Evolutionary conservation across 2,329 filamentous ascomycete species (phyloP), one percentile per base, ranked within the genome.

Genomic region (Colletotrichum sp.): DNA sequence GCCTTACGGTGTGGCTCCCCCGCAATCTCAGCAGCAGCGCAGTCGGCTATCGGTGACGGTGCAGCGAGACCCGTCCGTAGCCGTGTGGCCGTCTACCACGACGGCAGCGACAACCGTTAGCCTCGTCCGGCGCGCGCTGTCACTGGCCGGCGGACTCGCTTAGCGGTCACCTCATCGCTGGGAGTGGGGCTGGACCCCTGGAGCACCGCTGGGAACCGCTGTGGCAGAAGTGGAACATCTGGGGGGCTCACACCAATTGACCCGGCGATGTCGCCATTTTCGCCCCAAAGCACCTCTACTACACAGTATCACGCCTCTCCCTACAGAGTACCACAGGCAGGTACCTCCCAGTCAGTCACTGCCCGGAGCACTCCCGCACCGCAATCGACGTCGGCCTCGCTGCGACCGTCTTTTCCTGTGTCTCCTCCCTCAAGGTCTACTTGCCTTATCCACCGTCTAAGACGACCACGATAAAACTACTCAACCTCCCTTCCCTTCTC

Each of bases 231-330:
- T 76, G 74, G 74, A 73, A 68, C 74, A 34, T 74, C 70, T 34
- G 70, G 74, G 70, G 67, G 64, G 32, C 13, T 21, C 32, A 61
- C 64, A 69, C 43, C 74, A 70, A 78, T 52, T 52, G 43, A 52
- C 43, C 43, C 43, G 43, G 80, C 74, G 81, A 85, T 85, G 83
- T 84, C 84, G 83, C 84, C 83, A 85, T 85, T 82, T 79, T 81
- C 76, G 80, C 82, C 81, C 80, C 81, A 82, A 81, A 85, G 83
- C 84, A 84, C 80, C 78, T 78, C 81, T 79, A n/a, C n/a, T n/a
- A n/a, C n/a, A n/a, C n/a, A n/a, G n/a, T n/a, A 68, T 68, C 59
- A 34, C 59, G 63, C 26, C 59, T 55, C 16, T 68, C 57, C 13
- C 34, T 39, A 39, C 36, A 18, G 16, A 5, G 7, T 3, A 39